phyloP scores from a whole-genome alignment of 768 basidiomycete genomes.

The Suillus ampliporus region DNA sequence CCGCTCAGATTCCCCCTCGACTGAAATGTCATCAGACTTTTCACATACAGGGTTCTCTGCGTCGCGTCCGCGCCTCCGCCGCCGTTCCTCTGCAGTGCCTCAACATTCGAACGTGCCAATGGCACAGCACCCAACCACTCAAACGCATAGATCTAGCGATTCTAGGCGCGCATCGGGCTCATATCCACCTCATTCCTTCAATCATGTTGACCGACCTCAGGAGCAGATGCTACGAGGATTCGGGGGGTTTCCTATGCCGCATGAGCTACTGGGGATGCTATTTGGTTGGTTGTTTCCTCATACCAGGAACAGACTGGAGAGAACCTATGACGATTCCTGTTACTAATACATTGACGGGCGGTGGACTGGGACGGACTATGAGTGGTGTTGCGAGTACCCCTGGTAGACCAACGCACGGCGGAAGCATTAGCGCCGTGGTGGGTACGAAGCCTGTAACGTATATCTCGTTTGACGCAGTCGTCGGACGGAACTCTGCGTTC shows the following conservation, averaged over 20 bases:
- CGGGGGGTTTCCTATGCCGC: constrained; percentile 80
- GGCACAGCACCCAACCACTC: constrained; percentile 21
- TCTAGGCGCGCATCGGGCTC: constrained; percentile 13
- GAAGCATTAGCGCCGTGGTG: constrained; percentile 29
- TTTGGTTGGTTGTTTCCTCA: constrained; percentile 68
- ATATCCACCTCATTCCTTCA: constrained; percentile 21
- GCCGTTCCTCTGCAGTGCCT: constrained; percentile 17
- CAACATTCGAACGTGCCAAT: constrained; percentile 22
- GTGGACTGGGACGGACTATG: constrained; percentile 31
- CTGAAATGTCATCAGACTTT: constrained; percentile 13
- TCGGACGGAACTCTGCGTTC: constrained; percentile 84
- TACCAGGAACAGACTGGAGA: constrained; percentile 58
- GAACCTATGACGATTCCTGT: constrained; percentile 81
- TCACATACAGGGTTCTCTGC: not conserved
- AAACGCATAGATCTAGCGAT: constrained; percentile 11
- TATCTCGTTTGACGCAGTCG: constrained; percentile 82
- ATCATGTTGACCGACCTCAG: constrained; percentile 18
- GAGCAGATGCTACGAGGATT: constrained; percentile 52
- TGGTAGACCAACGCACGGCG: constrained; percentile 3
- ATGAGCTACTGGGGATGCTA: constrained; percentile 53
- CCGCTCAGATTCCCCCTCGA: constrained; percentile 15
- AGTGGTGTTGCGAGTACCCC: constrained; percentile 37
- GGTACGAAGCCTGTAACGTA: constrained; percentile 72
- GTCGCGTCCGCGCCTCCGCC: constrained; percentile 19
- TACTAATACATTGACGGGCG: constrained; percentile 58